phyloP scores from a whole-genome alignment of 1,284 basidiomycete species.

The Omphalotus olearius region DNA sequence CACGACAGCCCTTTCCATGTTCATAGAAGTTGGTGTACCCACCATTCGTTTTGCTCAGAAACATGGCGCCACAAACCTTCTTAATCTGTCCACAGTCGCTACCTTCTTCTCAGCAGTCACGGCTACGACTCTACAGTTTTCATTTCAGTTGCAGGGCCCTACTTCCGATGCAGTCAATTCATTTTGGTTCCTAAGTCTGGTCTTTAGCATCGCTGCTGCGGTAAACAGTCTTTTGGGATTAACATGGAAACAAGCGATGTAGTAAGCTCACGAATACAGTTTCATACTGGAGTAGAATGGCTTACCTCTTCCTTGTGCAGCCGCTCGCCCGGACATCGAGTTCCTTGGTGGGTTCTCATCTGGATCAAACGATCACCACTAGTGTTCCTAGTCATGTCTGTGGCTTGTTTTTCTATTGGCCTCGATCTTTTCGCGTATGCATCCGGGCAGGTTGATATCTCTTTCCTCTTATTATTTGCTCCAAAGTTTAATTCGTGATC shows the following conservation, averaged over 20 bases:
- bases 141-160: slow-evolving; percentile 35
- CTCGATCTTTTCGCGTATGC: slow-evolving; percentile 65
- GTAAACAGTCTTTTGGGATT: slow-evolving; percentile 70
- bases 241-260: slow-evolving; percentile 77
- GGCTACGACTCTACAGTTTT: slow-evolving; percentile 67
- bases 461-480: not conserved
- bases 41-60: slow-evolving; percentile 73
- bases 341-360: slow-evolving; percentile 79
- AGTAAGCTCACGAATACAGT: slow-evolving; percentile 41
- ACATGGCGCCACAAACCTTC: slow-evolving; percentile 62
- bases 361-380: slow-evolving; percentile 79
- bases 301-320: slow-evolving; percentile 20
- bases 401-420: slow-evolving; percentile 68
- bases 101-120: slow-evolving; percentile 78
- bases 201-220: slow-evolving; percentile 73
- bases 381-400: slow-evolving; percentile 68
- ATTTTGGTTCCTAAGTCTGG: slow-evolving; percentile 71
- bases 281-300: slow-evolving; percentile 7
- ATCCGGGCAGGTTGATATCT: slow-evolving; percentile 45
- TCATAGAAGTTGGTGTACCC: slow-evolving; percentile 72
- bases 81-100: slow-evolving; percentile 70
- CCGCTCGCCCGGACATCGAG: slow-evolving; percentile 51
- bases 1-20: slow-evolving; percentile 57
- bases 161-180: slow-evolving; percentile 53
- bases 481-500: slow-evolving; percentile 5